Percentiles rank a stretch among this genome's conserved stretches.
These are phyloP conservation scores for Aspergillus hiratsukae DNA, from an alignment of 2,329 filamentous ascomycete species.

Conservation along the genomic window DNA sequence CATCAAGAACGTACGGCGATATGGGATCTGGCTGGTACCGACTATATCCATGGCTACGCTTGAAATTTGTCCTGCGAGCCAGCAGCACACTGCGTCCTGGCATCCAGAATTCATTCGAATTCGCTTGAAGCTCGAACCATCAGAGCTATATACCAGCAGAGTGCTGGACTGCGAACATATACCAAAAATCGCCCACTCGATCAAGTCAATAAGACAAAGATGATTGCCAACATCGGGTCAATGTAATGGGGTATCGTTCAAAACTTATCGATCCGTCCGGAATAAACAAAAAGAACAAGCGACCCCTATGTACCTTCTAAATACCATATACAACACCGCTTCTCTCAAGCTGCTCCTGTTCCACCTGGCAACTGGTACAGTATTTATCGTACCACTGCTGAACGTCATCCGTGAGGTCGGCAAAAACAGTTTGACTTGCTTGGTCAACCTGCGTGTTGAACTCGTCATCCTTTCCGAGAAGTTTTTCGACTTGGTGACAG, in stretches of 20 bases:
- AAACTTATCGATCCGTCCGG: conserved; percentile 5
- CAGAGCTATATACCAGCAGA: conserved; percentile 8
- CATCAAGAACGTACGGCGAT: not conserved
- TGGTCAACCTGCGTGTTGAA: conserved; percentile 19
- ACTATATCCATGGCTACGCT: not conserved
- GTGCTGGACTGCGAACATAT: not conserved
- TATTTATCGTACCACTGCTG: conserved; percentile 57
- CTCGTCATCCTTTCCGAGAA: conserved; percentile 36
- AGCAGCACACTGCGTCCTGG: not conserved
- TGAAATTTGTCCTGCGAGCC: not conserved
- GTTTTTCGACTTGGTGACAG: conserved; percentile 60
- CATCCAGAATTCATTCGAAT: not conserved
- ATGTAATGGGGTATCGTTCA: conserved; percentile 29
- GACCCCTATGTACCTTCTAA: conserved; percentile 1
- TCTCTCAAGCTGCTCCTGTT: conserved; percentile 31
- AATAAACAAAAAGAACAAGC: conserved; percentile 8
- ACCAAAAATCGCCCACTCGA: conserved; percentile 1
- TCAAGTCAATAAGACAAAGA: conserved; percentile 6
- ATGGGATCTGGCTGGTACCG: not conserved
- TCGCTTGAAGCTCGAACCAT: not conserved
- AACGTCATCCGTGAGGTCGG: conserved; percentile 42
- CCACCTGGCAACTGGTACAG: conserved; percentile 56
- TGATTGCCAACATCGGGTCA: conserved; percentile 8
- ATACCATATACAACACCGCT: conserved; percentile 19
- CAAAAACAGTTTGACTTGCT: conserved; percentile 26